Conservation (phyloP, 2,329 filamentous ascomycete species). For the Cercospora berteroae region DNA sequence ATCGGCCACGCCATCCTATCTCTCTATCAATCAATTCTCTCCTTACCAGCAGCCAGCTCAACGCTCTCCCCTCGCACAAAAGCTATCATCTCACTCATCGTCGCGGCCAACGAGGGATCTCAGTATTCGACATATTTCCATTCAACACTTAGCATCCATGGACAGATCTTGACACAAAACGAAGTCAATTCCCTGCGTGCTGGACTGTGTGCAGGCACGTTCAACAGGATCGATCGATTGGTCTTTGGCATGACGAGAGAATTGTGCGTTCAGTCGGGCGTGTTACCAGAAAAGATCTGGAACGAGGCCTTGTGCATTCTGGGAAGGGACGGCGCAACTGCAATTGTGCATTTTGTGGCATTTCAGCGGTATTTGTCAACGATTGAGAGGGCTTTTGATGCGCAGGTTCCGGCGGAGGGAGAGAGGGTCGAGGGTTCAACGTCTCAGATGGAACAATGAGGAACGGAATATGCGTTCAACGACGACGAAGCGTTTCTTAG, state of each 20-base stretch:
- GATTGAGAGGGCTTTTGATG: slow-evolving; percentile 22
- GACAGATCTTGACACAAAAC: slow-evolving; percentile 4
- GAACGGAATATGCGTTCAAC: not conserved
- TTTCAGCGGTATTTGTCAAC: slow-evolving; percentile 17
- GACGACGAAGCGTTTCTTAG: not conserved
- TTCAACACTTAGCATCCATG: not conserved
- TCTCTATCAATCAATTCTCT: slow-evolving; percentile 6
- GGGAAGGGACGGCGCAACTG: slow-evolving; percentile 8
- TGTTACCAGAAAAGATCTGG: slow-evolving; percentile 11
- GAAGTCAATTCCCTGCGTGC: slow-evolving; percentile 15
- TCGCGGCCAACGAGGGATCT: slow-evolving; percentile 12
- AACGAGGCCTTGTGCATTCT: slow-evolving; percentile 12
- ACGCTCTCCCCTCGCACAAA: slow-evolving; percentile 1
- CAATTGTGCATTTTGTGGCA: slow-evolving; percentile 10
- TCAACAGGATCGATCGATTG: slow-evolving; percentile 8
- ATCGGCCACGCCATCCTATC: slow-evolving; percentile 15
- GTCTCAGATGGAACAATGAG: not conserved
- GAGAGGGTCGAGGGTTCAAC: not conserved
- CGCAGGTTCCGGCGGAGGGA: slow-evolving; percentile 15
- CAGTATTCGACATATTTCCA: slow-evolving; percentile 12
- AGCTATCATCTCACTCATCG: slow-evolving; percentile 17
- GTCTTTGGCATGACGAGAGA: slow-evolving; percentile 16
- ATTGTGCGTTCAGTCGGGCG: slow-evolving; percentile 9
- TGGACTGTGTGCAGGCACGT: slow-evolving; percentile 13
- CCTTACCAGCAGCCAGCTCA: slow-evolving; percentile 5